Percentiles rank a stretch among this genome's conserved stretches.
These are phyloP conservation scores for Exophiala spinifera DNA, from an alignment of 2,329 filamentous ascomycete genomes.

Conservation along the genomic window DNA sequence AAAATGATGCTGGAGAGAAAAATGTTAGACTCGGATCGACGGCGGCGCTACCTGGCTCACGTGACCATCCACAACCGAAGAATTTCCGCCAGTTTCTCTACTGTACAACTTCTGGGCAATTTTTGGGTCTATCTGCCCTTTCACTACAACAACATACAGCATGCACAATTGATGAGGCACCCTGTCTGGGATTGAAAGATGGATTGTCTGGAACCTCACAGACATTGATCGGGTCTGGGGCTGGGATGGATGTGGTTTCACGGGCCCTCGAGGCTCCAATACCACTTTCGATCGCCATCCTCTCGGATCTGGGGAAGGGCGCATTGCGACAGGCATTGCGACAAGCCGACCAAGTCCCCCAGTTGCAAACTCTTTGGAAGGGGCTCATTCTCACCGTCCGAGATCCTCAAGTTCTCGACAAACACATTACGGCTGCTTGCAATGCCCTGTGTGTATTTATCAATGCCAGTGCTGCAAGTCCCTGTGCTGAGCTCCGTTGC, in stretches of 20 bases:
- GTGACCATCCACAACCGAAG: no score
- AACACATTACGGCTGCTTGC: slow-evolving; percentile 42
- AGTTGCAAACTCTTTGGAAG: slow-evolving; percentile 37
- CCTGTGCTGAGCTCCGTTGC: slow-evolving; percentile 32
- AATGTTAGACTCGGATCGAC: slow-evolving; percentile 9
- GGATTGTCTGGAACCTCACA: not conserved
- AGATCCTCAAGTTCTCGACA: slow-evolving; percentile 36
- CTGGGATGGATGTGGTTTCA: slow-evolving; percentile 28
- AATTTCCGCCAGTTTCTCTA: no score
- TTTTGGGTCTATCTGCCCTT: no score
- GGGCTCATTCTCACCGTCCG: slow-evolving; percentile 42
- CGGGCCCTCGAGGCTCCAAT: slow-evolving; percentile 24
- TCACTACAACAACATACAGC: no score
- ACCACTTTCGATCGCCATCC: slow-evolving; percentile 15
- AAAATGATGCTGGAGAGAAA: slow-evolving; percentile 6
- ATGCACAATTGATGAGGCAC: no score
- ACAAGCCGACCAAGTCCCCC: slow-evolving; percentile 3
- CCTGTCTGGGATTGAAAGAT: not conserved
- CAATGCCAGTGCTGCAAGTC: slow-evolving; percentile 37
- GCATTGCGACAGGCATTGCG: slow-evolving; percentile 9
- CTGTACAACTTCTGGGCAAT: no score
- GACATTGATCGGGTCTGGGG: not conserved
- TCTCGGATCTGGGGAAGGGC: slow-evolving; percentile 21
- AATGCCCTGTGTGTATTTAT: slow-evolving; percentile 46
- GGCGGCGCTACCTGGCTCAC: not conserved